Base-by-base conservation (phyloP, 164 flowering plant species). In the Magnolia sinica region DNA sequence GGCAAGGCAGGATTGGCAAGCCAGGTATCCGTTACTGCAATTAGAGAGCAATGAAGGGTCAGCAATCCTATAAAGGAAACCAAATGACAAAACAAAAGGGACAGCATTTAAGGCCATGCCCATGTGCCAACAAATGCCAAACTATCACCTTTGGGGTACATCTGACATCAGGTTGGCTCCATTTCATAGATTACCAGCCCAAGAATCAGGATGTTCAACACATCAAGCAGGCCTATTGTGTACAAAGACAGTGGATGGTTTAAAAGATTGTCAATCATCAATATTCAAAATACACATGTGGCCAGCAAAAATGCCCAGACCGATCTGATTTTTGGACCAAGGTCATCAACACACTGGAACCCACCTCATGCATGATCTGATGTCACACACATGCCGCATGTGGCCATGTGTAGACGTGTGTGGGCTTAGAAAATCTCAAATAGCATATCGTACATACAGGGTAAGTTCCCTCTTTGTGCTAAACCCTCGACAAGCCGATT, bases 1-100 rank as follows among this genome's bases (percentile, higher is more conserved):
- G 99, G 98, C 87, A 96, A 85, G 64, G 92, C 95, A 80, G 99
- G 99, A 85, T 96, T 96, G 68, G 98, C 73, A 9, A 93, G 92
- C 97, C 97, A 96, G 23, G 85, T 72, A 74, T 96, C 98, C 8
- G 88, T 5, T 64, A 77, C 99, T 94, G 88, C 78, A 88, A 74
- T 2, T 1, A 22, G 27, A 64, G 13, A 29, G 51, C 6, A n/a
- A 18, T 24, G 49, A 77, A 20, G 20, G 7, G 18, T 49, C 18
- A 64, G 50, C 23, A 76, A 64, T 13, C 29, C 45, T 5, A 37
- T 37, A 55, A 55, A 55, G 4, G 13, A 11, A 11, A 55, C 61
- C 61, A 55, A 55, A 55, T 11, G 16, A 55, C 61, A 55, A 55
- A 55, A 11, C 61, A 55, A 55, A 11, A 55, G 14, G 13, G 61